Evolutionary conservation across 352 stramenopile genomes (phyloP), one percentile per base, ranked within the genome.

Genomic region (Peronospora tabacina): DNA sequence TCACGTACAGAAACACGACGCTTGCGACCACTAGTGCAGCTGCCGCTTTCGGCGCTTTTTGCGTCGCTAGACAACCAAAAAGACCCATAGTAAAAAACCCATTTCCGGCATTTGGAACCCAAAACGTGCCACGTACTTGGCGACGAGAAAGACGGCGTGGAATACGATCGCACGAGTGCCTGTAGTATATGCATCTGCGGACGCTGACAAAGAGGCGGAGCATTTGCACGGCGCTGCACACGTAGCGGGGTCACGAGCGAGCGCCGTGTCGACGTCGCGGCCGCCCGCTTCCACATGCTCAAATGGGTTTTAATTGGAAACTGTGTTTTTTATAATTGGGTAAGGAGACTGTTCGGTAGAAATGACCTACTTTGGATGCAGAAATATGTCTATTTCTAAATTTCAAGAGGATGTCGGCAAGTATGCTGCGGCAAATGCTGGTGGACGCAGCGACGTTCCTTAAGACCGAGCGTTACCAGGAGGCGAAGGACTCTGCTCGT

Each of bases 341-440:
- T 16, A 36, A n/a, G 2, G 15, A 39, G 22, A 39, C 34, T 36
- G 16, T 36, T 32, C 10, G 1, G 11, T 12, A 36, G 11, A 36
- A n/a, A 36, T 16, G 34, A 32, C 28, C 26, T 30, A 30, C 3
- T 30, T 32, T 32, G 10, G 3, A 32, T 32, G 2, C 7, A 32
- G 2, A n/a, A n/a, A 6, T 8, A 11, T 12, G 2, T 8, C 28
- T 32, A 54, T 46, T 47, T 49, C 12, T 36, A 35, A 19, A 38
- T 30, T 44, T 26, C 20, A 7, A 12, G 9, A 44, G 0, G 15
- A 90, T 90, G 78, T 84, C 74, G 54, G 72, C 72, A 17, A 70
- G 45, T 11, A 75, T 90, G 73, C 58, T 83, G 40, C 70, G 72
- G 52, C 75, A 85, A 61, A 87, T 87, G 80, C 72, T 94, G 54